Evolutionary conservation across 352 stramenopile species (phyloP), one percentile per base, ranked within the genome.

Genomic region (Globisporangium splendens): DNA sequence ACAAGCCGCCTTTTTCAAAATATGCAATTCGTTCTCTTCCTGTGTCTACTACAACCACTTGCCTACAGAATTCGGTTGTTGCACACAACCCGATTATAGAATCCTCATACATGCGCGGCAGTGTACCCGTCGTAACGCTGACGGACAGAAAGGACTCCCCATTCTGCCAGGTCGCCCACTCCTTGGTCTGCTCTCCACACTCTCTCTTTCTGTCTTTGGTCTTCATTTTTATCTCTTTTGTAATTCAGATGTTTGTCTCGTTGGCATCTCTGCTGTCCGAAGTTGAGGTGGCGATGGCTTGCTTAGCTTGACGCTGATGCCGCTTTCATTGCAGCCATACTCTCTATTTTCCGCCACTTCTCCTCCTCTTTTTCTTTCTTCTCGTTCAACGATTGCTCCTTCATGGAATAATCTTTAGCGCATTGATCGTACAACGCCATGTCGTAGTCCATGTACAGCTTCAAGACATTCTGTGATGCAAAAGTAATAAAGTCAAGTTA

Each of bases 361-460:
- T 96, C 86, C 39, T 86, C 67, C 54, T 97, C 82, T 54, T 88
- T 89, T 44, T 86, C 79, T 57, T 88, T 88, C 59, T 79, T 74
- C 47, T 92, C 83, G 49, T 64, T 75, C 64, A 77, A 57, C 10
- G 77, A 61, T 57, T 93, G 79, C 58, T 92, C 82, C 66, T 91
- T 89, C 24, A 82, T 55, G 38, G 81, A 84, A 59, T 88, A 95
- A 17, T 95, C 85, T 67, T 93, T 95, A 51, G 85, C 85, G 62
- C 86, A 95, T 62, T 91, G 85, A 57, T 95, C 94, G 73, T 97
- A 98, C 43, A 98, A 66, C 18, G 88, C 84, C 73, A 97, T 90
- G 71, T 98, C 94, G 75, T 98, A 98, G 68, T 98, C 89, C 78
- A 91, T 91, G 68, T 93, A 97, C 56, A 96, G 75, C 68, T 96